phyloP scores from a whole-genome alignment of 441 rosid species.

The Flueggea neowawraea region DNA sequence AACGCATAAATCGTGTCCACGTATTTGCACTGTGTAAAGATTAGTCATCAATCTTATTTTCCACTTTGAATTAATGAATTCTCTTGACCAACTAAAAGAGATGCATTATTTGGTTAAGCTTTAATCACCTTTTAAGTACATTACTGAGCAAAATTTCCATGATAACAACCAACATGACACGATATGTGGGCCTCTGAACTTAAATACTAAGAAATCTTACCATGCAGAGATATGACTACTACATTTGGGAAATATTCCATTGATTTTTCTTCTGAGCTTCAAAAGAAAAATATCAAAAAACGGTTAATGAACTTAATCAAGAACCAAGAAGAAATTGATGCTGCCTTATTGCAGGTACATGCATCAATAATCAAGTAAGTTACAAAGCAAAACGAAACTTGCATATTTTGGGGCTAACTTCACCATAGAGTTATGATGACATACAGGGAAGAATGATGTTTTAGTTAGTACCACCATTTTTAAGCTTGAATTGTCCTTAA shows the following conservation, averaged over 20 bases:
- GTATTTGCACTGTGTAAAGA: not conserved
- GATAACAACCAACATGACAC: constrained; percentile 59
- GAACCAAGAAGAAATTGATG: constrained; percentile 5
- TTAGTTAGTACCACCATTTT: not conserved
- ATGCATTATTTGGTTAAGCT: constrained; percentile 20
- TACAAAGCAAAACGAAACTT: no score
- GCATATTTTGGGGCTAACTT: no score
- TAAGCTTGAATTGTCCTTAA: no score
- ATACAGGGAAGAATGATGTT: not conserved
- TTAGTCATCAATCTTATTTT: not conserved
- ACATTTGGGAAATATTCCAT: constrained; percentile 24
- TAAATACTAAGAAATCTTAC: constrained; percentile 29
- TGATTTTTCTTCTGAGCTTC: constrained; percentile 14
- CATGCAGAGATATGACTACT: constrained; percentile 30
- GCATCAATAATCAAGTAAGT: not conserved
- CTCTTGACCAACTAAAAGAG: constrained; percentile 26
- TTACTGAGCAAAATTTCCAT: constrained; percentile 29
- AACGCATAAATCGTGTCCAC: not conserved
- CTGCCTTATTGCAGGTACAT: not conserved
- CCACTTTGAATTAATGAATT: constrained; percentile 14
- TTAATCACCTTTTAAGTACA: constrained; percentile 39
- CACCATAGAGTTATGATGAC: no score
- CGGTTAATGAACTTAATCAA: constrained; percentile 10
- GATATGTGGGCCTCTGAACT: constrained; percentile 48
- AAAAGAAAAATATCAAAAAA: constrained; percentile 18